phyloP scores from a whole-genome alignment of 208 protist genomes.

The Spongospora subterranea region DNA sequence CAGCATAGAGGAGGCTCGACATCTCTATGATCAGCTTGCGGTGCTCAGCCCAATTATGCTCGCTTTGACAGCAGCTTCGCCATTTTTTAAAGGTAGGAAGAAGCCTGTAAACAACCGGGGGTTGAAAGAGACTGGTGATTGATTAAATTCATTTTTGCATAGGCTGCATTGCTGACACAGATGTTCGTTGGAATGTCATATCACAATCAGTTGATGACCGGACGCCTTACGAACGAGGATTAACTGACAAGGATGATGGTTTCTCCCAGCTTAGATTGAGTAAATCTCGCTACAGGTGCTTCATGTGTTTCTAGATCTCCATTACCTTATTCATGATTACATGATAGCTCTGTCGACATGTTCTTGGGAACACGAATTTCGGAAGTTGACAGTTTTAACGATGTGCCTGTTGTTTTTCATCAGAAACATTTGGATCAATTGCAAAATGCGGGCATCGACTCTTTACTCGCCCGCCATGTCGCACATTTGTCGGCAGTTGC shows the following conservation, averaged over 20 bases:
- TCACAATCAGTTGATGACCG: slow-evolving; percentile 90
- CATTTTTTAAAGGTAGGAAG: slow-evolving; percentile 89
- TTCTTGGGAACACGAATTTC: slow-evolving; percentile 81
- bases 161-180: slow-evolving; percentile 64
- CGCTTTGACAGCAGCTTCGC: slow-evolving; percentile 91
- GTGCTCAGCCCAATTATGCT: slow-evolving; percentile 92
- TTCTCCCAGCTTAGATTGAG: slow-evolving; percentile 25
- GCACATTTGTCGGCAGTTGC: slow-evolving; percentile 92
- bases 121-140: neutral
- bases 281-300: slow-evolving; percentile 90
- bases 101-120: no score
- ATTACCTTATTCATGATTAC: neutral
- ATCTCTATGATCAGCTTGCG: slow-evolving; percentile 95
- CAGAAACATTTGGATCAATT: slow-evolving; percentile 73
- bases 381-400: slow-evolving; percentile 78
- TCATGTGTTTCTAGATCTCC: neutral
- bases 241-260: slow-evolving; percentile 64
- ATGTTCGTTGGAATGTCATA: slow-evolving; percentile 68
- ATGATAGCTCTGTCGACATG: slow-evolving; percentile 83
- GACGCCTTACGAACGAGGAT: slow-evolving; percentile 71
- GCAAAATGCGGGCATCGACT: slow-evolving; percentile 85
- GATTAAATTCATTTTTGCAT: neutral
- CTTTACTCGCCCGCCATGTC: slow-evolving; percentile 89
- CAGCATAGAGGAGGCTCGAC: slow-evolving; percentile 87
- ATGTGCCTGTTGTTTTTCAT: slow-evolving; percentile 84